These are phyloP conservation scores for Sporothrix humicola DNA, from an alignment of 2,329 filamentous ascomycete species.

Conservation along the genomic window DNA sequence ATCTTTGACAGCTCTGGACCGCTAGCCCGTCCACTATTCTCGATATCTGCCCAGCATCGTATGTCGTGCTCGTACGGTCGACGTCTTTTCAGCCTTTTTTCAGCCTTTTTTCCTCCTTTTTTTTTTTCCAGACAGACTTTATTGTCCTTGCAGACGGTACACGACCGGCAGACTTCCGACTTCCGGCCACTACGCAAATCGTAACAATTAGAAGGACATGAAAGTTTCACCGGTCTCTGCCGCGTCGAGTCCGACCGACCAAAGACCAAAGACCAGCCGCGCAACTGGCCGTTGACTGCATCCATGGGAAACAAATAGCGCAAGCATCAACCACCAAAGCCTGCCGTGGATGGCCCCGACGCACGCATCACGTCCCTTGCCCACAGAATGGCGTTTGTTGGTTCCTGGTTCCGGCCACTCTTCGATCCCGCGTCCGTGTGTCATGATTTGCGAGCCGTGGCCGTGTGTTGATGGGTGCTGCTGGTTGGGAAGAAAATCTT, in stretches of 20 bases:
- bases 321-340: background rate
- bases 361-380: constrained; percentile 5
- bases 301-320: background rate
- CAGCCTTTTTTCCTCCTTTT: no score
- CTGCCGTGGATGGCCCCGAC: no score
- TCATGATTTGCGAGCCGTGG: constrained; percentile 14
- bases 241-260: background rate
- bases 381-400: background rate
- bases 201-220: no score
- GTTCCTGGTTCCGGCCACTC: background rate
- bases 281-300: background rate
- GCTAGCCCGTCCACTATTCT: background rate
- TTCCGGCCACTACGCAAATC: no score
- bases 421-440: constrained; percentile 20
- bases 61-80: background rate
- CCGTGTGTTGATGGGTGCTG: no score
- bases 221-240: constrained; percentile 22
- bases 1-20: background rate
- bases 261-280: background rate
- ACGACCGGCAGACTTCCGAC: no score
- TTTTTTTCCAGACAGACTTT: no score
- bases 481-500: background rate
- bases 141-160: no score
- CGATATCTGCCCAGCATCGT: background rate
- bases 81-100: background rate